A percentile compares a stretch with the other conserved stretches of the same genome.
Conservation (phyloP, 2,329 filamentous ascomycete genomes). For the Aspergillus costaricaensis region DNA sequence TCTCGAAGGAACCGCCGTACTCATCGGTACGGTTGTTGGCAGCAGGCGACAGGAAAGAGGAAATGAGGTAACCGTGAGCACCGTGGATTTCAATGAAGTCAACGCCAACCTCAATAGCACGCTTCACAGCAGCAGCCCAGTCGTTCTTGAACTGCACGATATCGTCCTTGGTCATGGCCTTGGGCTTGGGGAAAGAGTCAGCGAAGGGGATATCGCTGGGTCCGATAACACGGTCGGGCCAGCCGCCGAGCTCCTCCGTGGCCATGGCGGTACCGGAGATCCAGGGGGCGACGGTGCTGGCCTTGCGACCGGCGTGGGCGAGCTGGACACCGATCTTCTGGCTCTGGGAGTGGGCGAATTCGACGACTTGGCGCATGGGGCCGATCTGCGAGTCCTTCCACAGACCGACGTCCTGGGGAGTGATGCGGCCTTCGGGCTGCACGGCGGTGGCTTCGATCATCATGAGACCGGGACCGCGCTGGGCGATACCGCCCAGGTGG, state of each 20-base stretch:
- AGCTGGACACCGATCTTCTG: constrained; percentile 79
- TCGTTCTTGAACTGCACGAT: constrained; percentile 66
- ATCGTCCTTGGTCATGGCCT: constrained; percentile 67
- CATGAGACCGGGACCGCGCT: constrained; percentile 71
- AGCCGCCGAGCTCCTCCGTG: constrained; percentile 55
- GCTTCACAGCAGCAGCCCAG: constrained; percentile 60
- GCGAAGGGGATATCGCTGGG: constrained; percentile 65
- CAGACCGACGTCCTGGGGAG: constrained; percentile 61
- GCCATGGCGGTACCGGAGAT: constrained; percentile 40
- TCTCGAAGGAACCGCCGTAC: constrained; percentile 58
- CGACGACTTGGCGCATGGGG: constrained; percentile 65
- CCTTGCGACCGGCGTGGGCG: constrained; percentile 72
- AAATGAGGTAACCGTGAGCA: constrained; percentile 77
- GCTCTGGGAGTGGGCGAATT: constrained; percentile 77
- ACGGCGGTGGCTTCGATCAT: constrained; percentile 80
- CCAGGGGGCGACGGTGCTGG: constrained; percentile 59
- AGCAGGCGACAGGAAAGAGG: constrained; percentile 68
- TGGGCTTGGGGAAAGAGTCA: constrained; percentile 62
- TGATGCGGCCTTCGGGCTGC: constrained; percentile 75
- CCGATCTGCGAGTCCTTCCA: constrained; percentile 84
- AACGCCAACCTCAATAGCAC: constrained; percentile 69
- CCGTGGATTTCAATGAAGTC: constrained; percentile 80
- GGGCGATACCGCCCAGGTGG: constrained; percentile 76
- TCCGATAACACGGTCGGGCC: constrained; percentile 57
- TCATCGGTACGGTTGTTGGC: constrained; percentile 67